Evolutionary conservation across 805 yeast genomes (phyloP), one percentile per base, ranked within the genome.

Genomic region (Babjeviella inositovora): DNA sequence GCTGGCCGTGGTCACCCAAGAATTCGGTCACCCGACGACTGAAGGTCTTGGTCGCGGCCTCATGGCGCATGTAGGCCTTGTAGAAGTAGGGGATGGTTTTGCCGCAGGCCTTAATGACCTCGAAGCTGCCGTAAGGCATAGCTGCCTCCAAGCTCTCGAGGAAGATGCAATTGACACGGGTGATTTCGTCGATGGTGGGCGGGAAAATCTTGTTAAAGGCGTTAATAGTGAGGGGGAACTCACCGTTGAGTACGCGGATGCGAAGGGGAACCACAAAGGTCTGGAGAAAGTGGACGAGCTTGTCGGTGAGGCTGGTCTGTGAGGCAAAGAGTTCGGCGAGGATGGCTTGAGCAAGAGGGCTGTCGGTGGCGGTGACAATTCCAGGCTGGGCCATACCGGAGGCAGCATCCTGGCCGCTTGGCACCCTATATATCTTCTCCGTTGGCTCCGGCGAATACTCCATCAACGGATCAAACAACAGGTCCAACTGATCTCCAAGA

Each of bases 401-500:
- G n/a, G n/a, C n/a, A n/a, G n/a, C n/a, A n/a, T n/a, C n/a, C n/a
- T 16, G 18, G n/a, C 18, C 23, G 2, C 37, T 40, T 2, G 92
- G 93, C 1, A 81, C 69, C 23, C 45, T 55, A 40, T 87, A 85
- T 2, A 64, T 56, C 28, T 62, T 56, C 30, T 76, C 87, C 18
- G 93, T 68, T 15, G 73, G 69, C 44, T 87, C 95, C 0, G 96
- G 97, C 0, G 92, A 79, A 42, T 87, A 87, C 45, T 85, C 96
- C 5, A 80, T 61, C 25, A 84, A 48, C 1, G 96, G 94, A 38
- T 87, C 92, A 45, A 87, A 87, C 18, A 87, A 47, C 34, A 76
- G 87, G 32, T 85, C 95, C 19, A 81, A 49, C 43, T 85, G 96
- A 19, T 72, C 73, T 1, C 97, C 97, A 5, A 87, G 47, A 17